Percentiles rank a stretch among this genome's conserved stretches.
Evolutionary conservation across 2,329 filamentous ascomycete genomes (phyloP).

Genomic region (Hawksworthiomyces lignivorus): DNA sequence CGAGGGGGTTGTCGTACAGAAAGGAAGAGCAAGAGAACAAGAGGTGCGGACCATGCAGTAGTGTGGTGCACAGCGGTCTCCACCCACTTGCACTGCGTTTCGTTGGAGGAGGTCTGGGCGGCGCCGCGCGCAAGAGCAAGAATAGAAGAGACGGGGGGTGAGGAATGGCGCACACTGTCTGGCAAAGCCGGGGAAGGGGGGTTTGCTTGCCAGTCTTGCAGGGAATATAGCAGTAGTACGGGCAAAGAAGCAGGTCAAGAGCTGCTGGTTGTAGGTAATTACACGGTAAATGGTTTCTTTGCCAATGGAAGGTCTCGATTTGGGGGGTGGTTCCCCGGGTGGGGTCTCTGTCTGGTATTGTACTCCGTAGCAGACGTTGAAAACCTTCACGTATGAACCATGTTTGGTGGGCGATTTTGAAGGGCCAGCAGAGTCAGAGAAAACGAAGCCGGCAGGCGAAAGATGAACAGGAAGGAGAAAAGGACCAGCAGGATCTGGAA

Average conservation of each 20-base stretch:
- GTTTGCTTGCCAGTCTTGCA: background rate
- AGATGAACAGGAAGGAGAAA: too few species aligned
- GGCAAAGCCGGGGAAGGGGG: background rate
- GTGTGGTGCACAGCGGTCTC: constrained; percentile 3
- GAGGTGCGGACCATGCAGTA: background rate
- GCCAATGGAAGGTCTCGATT: too few species aligned
- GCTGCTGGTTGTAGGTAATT: too few species aligned
- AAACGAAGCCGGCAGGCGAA: too few species aligned
- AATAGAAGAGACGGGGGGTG: background rate
- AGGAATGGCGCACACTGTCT: too few species aligned
- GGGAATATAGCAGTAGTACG: background rate
- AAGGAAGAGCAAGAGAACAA: background rate
- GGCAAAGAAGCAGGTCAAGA: background rate
- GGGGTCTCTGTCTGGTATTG: background rate
- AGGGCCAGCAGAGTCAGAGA: too few species aligned
- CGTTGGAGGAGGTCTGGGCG: constrained; percentile 6
- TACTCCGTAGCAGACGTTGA: background rate
- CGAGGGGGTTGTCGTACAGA: too few species aligned
- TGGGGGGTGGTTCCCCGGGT: background rate
- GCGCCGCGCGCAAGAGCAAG: background rate
- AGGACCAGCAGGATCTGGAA: too few species aligned
- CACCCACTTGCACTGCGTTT: constrained; percentile 1
- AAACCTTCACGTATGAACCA: too few species aligned
- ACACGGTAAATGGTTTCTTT: too few species aligned
- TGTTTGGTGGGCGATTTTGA: too few species aligned